Evolutionary conservation across 352 stramenopile species (phyloP).

Genomic region (Globisporangium middletonii): DNA sequence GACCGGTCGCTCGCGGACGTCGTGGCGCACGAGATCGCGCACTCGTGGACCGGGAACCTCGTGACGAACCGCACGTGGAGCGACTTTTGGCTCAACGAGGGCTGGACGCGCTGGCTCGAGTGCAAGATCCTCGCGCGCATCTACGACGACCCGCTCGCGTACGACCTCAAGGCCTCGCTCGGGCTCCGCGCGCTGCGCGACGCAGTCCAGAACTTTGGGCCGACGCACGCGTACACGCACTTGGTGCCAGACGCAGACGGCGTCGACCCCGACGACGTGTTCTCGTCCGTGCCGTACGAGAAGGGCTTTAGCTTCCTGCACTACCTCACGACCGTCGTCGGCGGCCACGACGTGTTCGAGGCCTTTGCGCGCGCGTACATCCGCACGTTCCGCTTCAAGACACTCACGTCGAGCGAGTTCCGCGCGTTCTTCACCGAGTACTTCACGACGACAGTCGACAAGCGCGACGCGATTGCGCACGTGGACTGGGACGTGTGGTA

Average conservation of each 20-base stretch:
- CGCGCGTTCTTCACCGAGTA: slow-evolving; percentile 63
- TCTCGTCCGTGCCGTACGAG: slow-evolving; percentile 94
- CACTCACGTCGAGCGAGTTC: slow-evolving; percentile 81
- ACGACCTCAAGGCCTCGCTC: slow-evolving; percentile 54
- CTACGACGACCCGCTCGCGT: slow-evolving; percentile 27
- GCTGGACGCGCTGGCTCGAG: slow-evolving; percentile 97
- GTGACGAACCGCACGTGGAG: slow-evolving; percentile 95
- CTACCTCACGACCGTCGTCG: slow-evolving; percentile 64
- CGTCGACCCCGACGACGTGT: slow-evolving; percentile 95
- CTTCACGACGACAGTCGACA: slow-evolving; percentile 46
- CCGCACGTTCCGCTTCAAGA: slow-evolving; percentile 83
- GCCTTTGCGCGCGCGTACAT: slow-evolving; percentile 92
- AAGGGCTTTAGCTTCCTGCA: slow-evolving; percentile 87
- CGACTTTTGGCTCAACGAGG: slow-evolving; percentile 99
- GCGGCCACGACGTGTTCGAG: slow-evolving; percentile 46
- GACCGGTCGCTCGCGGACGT: slow-evolving; percentile 95
- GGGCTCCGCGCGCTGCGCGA: slow-evolving; percentile 36
- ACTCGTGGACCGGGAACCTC: slow-evolving; percentile 97
- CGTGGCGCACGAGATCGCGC: slow-evolving; percentile 96
- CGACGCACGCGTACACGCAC: slow-evolving; percentile 78
- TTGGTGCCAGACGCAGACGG: slow-evolving; percentile 83
- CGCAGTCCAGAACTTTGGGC: slow-evolving; percentile 43
- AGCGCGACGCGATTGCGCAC: slow-evolving; percentile 27
- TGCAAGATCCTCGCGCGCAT: slow-evolving; percentile 91
- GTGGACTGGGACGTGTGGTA: slow-evolving; percentile 95